Evolutionary conservation across 257 asterid genomes (phyloP), one percentile per base, ranked within the genome.

Genomic region (Nicotiana benthamiana): DNA sequence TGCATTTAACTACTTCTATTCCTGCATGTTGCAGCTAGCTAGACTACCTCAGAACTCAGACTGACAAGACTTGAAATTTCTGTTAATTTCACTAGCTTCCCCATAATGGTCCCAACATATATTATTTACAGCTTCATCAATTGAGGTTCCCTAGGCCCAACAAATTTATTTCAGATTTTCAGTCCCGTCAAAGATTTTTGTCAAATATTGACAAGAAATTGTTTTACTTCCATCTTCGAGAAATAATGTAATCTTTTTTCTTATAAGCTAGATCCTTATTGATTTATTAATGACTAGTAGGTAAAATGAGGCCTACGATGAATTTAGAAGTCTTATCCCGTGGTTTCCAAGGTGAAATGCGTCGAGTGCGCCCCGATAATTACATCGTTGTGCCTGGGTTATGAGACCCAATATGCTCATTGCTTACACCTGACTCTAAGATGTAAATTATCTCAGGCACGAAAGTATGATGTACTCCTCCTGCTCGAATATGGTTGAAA

Each of bases 131-230:
- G 34, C 75, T 36, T 10, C 64, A 53, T 34, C 53, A 60, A 48
- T 70, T n/a, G 9, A 28, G 43, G 18, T 83, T 83, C 83, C 78
- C 83, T 75, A 75, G 48, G 77, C 16, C 48, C 64, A 79, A 46
- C 66, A 43, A 67, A 54, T 83, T 63, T 11, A 22, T 32, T 20
- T 30, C 18, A 20, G 12, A 20, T 28, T 27, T 60, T 26, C 46
- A 81, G 59, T 11, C 52, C 17, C 32, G 17, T 2, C 61, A 12
- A 34, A 28, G 24, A 2, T 12, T 40, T 36, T 60, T 40, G 17
- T 54, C 20, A 12, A 32, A 27, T 17, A 30, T 30, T 77, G 40
- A 53, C 8, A 9, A 56, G 48, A 5, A 17, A 27, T 56, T 28
- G 16, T 17, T 56, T 5, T 56, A 20, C 10, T 32, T 30, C 2